These are phyloP conservation scores for Diaporthe helianthi DNA, from an alignment of 2,329 filamentous ascomycete genomes.

Conservation along the genomic window DNA sequence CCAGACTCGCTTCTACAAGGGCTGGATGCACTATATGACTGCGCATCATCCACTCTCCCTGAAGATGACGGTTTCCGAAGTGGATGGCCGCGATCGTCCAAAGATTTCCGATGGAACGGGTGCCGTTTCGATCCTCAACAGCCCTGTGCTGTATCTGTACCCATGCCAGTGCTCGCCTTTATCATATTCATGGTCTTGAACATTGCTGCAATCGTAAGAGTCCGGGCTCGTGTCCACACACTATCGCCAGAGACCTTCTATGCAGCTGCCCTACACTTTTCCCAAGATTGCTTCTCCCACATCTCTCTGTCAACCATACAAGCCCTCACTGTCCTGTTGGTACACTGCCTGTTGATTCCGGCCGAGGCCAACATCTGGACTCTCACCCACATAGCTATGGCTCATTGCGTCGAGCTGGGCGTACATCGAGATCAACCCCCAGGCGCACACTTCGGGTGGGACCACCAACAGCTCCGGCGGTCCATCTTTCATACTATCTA, in stretches of 20 bases:
- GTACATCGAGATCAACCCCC: not conserved
- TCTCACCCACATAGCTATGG: not conserved
- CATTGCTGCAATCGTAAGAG: constrained; percentile 4
- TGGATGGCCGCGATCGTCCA: not conserved
- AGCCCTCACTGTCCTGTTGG: not conserved
- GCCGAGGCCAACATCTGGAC: constrained; percentile 3
- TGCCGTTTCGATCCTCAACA: too few relatives aligned
- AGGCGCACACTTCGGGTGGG: not conserved
- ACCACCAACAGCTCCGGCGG: not conserved
- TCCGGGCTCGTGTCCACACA: not conserved
- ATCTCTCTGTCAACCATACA: not conserved
- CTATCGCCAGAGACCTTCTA: not conserved
- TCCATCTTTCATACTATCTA: not conserved
- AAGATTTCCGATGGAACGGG: not conserved
- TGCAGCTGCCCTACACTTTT: not conserved
- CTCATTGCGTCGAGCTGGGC: not conserved
- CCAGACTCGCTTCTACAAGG: not conserved
- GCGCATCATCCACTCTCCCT: not conserved
- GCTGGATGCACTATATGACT: not conserved
- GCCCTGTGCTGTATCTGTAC: not conserved
- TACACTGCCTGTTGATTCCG: not conserved
- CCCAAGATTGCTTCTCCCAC: not conserved
- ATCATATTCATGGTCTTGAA: constrained; percentile 4
- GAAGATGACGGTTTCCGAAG: not conserved
- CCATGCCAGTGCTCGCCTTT: not conserved